Percentiles rank a stretch among this genome's conserved stretches.
Evolutionary conservation across 192 early-diverging fungal species (phyloP).

Genomic region (Phlyctochytrium planicorne): DNA sequence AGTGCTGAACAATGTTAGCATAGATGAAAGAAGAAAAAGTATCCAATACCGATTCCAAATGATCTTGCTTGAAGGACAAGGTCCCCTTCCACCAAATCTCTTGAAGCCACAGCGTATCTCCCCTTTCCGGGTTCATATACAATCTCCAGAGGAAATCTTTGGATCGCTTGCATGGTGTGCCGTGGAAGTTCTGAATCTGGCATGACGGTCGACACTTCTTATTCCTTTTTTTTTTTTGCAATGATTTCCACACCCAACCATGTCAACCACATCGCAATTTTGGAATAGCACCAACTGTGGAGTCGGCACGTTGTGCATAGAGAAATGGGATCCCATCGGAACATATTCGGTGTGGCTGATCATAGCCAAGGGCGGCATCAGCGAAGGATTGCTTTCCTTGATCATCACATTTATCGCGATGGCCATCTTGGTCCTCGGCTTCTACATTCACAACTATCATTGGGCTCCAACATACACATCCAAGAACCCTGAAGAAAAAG

Average conservation of each 20-base stretch:
- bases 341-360: neutral
- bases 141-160: too few species aligned
- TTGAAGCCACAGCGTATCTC: slow-evolving; percentile 9
- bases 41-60: slow-evolving; percentile 18
- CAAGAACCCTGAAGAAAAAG: neutral
- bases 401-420: neutral
- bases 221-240: too few species aligned
- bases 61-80: slow-evolving; percentile 8
- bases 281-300: slow-evolving; percentile 1
- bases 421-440: neutral
- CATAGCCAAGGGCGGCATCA: neutral
- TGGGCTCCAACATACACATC: neutral
- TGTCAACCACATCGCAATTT: too few species aligned
- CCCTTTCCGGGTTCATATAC: too few species aligned
- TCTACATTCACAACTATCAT: neutral
- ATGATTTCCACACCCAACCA: too few species aligned
- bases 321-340: neutral
- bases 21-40: neutral
- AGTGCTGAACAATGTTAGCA: too few species aligned
- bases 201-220: too few species aligned
- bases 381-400: neutral
- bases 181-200: too few species aligned
- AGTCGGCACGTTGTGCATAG: neutral
- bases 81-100: neutral
- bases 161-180: too few species aligned